Base-by-base conservation (phyloP, 345 rosid genomes). In the Sonneratia alba region DNA sequence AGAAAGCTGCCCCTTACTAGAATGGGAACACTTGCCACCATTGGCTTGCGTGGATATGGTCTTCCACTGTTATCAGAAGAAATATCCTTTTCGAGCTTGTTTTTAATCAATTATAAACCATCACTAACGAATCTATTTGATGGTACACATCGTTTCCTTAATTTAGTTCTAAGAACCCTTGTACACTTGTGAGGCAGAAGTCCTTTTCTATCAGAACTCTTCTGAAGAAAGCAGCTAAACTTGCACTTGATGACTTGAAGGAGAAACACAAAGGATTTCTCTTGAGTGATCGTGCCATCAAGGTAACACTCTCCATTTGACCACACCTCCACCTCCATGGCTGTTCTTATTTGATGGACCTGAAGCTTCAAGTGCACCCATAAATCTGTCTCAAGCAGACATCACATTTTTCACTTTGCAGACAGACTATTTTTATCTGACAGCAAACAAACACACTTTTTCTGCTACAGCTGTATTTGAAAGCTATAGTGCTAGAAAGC, bases 171-270 rank as follows among this genome's bases (percentile, higher is more conserved):
- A 84, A 79, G 84, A 37, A 48, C 55, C 73, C 70, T 69, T 72
- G 57, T 75, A 77, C 79, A 15, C 72, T 78, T 48, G 38, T 77
- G 40, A 84, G 83, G 74, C 83, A 76, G 69, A 92, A 80, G 78
- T 77, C 77, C 74, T 77, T 64, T 48, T 83, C 82, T 27, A 80
- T 83, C 68, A 73, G 79, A 47, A 74, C 53, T 78, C 93, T 90
- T 75, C 73, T 85, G 24, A 88, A 80, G 74, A 82, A 81, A 73
- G 93, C 88, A 63, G 77, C 85, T 57, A 90, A 86, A 79, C 81
- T 77, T 74, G 97, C 99, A 2, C 75, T 95, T 82, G 85, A 84
- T 74, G 86, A 92, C 82, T 82, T 92, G 82, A 95, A 95, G 84
- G 88, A 82, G 87, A 90, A 77, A 62, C 80, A 89, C 75, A 71